These are phyloP conservation scores for Kwoniella botswanensis DNA, from an alignment of 768 basidiomycete species.

Conservation along the genomic window DNA sequence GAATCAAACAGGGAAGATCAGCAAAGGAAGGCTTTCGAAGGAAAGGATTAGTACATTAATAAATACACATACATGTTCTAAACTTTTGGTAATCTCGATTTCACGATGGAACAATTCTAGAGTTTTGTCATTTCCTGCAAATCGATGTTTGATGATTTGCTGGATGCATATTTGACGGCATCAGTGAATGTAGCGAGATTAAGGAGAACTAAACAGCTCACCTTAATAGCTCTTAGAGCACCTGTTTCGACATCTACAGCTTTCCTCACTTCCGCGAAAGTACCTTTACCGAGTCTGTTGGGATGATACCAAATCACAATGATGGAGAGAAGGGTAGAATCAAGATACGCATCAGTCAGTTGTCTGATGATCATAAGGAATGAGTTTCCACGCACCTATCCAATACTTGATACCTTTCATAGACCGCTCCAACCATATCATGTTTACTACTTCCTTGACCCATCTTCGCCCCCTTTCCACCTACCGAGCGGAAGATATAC, in stretches of 20 bases:
- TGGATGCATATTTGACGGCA: conserved; percentile 4
- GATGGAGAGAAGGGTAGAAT: not conserved
- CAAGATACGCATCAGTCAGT: not conserved
- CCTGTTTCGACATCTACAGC: conserved; percentile 75
- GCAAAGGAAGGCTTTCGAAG: not conserved
- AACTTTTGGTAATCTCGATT: conserved; percentile 75
- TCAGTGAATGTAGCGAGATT: conserved; percentile 33
- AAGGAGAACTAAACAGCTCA: conserved; percentile 23
- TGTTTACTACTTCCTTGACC: conserved; percentile 33
- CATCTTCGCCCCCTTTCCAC: conserved; percentile 28
- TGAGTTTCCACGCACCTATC: conserved; percentile 38
- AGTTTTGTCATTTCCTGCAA: conserved; percentile 49
- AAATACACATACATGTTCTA: conserved; percentile 66
- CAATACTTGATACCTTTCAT: conserved; percentile 58
- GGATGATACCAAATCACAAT: not conserved
- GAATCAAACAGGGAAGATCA: not conserved
- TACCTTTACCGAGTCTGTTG: conserved; percentile 74
- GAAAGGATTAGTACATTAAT: not conserved
- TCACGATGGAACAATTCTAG: conserved; percentile 67
- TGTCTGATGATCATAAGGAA: not conserved
- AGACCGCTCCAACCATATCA: conserved; percentile 58
- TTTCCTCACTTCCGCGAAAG: conserved; percentile 88
- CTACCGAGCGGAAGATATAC: conserved; percentile 55
- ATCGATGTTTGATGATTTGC: conserved; percentile 57
- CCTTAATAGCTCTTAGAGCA: conserved; percentile 80